Conservation (phyloP, 2,329 filamentous ascomycete genomes). For the Tricladium varicosporioides region DNA sequence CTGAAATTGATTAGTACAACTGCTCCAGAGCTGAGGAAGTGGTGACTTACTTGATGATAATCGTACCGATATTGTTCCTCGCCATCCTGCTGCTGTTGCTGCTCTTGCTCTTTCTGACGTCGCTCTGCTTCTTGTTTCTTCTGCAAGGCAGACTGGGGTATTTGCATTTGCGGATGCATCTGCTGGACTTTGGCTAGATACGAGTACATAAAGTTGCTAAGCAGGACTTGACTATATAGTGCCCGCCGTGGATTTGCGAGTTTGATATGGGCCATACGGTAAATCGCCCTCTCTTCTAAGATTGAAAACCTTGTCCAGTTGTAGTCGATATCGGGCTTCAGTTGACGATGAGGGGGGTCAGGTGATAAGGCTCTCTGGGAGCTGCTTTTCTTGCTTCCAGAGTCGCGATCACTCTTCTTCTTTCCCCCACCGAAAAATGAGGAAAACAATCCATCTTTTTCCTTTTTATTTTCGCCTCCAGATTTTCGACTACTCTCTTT, state of each 20-base stretch:
- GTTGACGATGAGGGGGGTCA: constrained; percentile 69
- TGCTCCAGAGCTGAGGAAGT: neutral
- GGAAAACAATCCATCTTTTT: constrained; percentile 91
- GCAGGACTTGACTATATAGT: constrained; percentile 87
- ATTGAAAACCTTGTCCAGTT: constrained; percentile 96
- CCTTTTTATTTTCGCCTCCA: constrained; percentile 73
- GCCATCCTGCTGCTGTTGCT: constrained; percentile 35
- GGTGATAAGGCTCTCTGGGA: constrained; percentile 74
- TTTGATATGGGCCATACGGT: constrained; percentile 98
- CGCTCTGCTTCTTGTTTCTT: constrained; percentile 61
- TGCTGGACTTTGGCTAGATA: constrained; percentile 98
- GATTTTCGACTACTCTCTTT: constrained; percentile 76
- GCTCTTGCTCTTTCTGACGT: constrained; percentile 41
- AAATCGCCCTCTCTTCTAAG: constrained; percentile 93
- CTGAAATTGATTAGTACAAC: constrained; percentile 20
- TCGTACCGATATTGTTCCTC: constrained; percentile 35
- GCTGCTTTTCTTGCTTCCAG: constrained; percentile 69
- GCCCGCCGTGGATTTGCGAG: constrained; percentile 93
- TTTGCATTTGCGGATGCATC: constrained; percentile 94
- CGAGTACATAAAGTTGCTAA: constrained; percentile 99
- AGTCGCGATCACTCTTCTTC: constrained; percentile 79
- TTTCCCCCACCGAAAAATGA: constrained; percentile 89
- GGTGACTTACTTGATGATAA: constrained; percentile 35
- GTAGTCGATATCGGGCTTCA: constrained; percentile 89
- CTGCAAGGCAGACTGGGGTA: constrained; percentile 76